These are phyloP conservation scores for Ensete ventricosum DNA, from an alignment of 176 grass and related monocot species.

Conservation along the genomic window DNA sequence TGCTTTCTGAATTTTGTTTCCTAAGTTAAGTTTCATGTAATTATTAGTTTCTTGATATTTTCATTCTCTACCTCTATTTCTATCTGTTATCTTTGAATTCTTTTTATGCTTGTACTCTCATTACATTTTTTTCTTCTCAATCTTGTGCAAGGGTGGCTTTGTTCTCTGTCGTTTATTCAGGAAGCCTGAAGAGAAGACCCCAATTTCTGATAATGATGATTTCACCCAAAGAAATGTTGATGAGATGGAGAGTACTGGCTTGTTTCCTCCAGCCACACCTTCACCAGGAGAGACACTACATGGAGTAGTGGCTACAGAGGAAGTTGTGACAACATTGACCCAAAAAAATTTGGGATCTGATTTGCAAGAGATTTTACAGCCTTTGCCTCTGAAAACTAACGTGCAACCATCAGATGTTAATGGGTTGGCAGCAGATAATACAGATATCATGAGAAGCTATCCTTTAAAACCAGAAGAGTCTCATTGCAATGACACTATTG, in stretches of 20 bases:
- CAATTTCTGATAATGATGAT: background rate
- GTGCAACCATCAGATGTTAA: background rate
- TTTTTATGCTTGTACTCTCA: background rate
- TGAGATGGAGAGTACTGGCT: background rate
- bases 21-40: background rate
- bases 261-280: slow-evolving; percentile 2
- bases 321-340: background rate
- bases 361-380: background rate
- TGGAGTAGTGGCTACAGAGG: background rate
- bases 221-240: background rate
- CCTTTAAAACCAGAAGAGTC: background rate
- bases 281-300: background rate
- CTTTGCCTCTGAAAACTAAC: background rate
- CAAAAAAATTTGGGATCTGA: background rate
- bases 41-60: background rate
- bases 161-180: slow-evolving; percentile 21
- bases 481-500: background rate
- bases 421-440: background rate
- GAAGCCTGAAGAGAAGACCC: slow-evolving; percentile 1
- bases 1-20: no score
- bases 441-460: background rate
- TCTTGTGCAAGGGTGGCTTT: slow-evolving; percentile 12
- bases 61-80: background rate
- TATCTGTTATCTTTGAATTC: background rate
- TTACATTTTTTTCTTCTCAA: background rate